Base-by-base conservation (phyloP, 306 rosid species). In the Ochetophila trinervis region DNA sequence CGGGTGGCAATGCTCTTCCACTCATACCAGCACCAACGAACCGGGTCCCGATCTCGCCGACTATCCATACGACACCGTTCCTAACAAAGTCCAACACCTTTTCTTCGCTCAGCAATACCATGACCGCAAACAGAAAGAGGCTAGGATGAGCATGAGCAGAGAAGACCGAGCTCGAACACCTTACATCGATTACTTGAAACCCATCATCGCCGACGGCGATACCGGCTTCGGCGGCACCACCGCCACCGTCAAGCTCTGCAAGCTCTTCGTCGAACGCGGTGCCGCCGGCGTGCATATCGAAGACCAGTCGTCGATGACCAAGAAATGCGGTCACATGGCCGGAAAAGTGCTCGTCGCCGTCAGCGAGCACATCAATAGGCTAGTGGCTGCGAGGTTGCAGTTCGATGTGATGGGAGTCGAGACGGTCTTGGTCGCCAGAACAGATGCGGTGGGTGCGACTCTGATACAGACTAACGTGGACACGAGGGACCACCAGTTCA, bases 11-110 rank as follows among this genome's bases (percentile, higher is more conserved):
- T 93, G 99, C 56, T 90, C 97, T 13, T 79, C 97, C 48, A 90
- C 99, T 12, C 97, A 90, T 76, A 86, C 99, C 66, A 68, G 87
- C 75, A 76, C 90, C 82, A 93, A 93, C 70, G 99, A 93, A 24
- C 99, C 95, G 0, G 99, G 99, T 16, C 99, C 99, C 0, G 99
- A 93, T 75, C 96, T 93, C 2, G 99, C 99, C 15, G 99, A 93
- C 34, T 93, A 90, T 74, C 97, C 99, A 45, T 93, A 93, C 16
- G 99, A 93, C 80, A 93, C 99, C 6, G 97, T 93, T 57, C 99
- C 99, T 1, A 93, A 93, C 95, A 93, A 93, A 76, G 99, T 93
- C 44, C 96, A 90, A 16, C 99, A 93, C 52, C 78, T 93, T 16
- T 93, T 87, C 67, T 87, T 93, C 5, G 99, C 99, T 3, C 99